These are phyloP conservation scores for Neotropicomus parvogracilis DNA, from an alignment of 1,284 basidiomycete genomes.

Conservation along the genomic window DNA sequence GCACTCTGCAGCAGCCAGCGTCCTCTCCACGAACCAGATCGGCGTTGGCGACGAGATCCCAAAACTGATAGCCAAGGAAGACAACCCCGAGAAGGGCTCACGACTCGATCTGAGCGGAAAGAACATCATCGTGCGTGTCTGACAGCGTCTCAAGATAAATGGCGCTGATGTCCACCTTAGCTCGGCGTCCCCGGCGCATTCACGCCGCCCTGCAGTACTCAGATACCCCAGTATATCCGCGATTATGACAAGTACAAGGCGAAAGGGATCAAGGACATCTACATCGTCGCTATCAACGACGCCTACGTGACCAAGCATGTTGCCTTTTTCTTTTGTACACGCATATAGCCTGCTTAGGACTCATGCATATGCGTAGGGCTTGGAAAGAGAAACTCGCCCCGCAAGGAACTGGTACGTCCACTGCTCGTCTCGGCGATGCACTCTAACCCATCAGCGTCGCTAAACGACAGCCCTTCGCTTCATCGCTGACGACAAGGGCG, in stretches of 20 bases:
- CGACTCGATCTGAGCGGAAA: slow-evolving; percentile 59
- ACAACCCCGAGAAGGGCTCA: slow-evolving; percentile 45
- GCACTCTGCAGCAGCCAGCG: slow-evolving; percentile 49
- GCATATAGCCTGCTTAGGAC: slow-evolving; percentile 3
- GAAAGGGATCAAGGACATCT: slow-evolving; percentile 54
- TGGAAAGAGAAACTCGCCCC: slow-evolving; percentile 55
- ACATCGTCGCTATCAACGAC: slow-evolving; percentile 60
- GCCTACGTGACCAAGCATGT: slow-evolving; percentile 45
- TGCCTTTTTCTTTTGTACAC: background rate
- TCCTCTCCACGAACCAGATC: slow-evolving; percentile 48
- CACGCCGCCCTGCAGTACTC: slow-evolving; percentile 38
- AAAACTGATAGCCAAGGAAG: slow-evolving; percentile 55
- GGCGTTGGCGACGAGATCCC: slow-evolving; percentile 48
- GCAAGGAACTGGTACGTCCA: slow-evolving; percentile 36
- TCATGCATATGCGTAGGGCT: slow-evolving; percentile 34
- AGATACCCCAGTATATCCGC: slow-evolving; percentile 54
- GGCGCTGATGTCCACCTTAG: slow-evolving; percentile 18
- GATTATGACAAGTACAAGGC: slow-evolving; percentile 49
- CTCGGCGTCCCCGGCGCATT: slow-evolving; percentile 51
- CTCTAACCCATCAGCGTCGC: background rate
- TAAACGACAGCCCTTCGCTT: slow-evolving; percentile 40
- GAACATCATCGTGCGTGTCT: slow-evolving; percentile 60
- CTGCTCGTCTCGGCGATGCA: background rate
- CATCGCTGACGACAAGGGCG: slow-evolving; percentile 54
- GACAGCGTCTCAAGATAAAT: background rate